Conservation (phyloP, 1,284 basidiomycete genomes). For the Inonotus obliquus region DNA sequence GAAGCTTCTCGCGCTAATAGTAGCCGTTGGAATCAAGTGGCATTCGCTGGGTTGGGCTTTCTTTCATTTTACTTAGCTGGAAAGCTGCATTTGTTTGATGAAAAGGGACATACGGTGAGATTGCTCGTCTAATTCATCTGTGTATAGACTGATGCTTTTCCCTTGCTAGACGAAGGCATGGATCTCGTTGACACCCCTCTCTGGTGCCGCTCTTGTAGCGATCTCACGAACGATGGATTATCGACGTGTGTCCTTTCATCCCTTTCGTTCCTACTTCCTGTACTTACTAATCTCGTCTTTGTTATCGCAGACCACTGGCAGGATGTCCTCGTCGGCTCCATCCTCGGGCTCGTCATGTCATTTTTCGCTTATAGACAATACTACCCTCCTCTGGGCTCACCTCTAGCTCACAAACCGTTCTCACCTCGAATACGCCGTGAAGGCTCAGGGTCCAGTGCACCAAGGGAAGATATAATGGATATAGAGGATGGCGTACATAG, state of each 20-base stretch:
- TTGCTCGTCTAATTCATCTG: slow-evolving; percentile 4
- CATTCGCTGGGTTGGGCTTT: slow-evolving; percentile 91
- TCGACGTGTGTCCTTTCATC: slow-evolving; percentile 53
- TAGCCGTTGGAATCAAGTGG: slow-evolving; percentile 44
- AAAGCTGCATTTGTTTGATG: slow-evolving; percentile 89
- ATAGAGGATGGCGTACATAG: neutral
- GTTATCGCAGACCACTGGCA: slow-evolving; percentile 75
- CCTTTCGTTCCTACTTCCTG: neutral
- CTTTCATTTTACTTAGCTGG: slow-evolving; percentile 86
- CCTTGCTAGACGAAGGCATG: slow-evolving; percentile 70
- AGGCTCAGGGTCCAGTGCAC: neutral
- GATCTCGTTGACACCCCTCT: slow-evolving; percentile 73
- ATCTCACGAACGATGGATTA: slow-evolving; percentile 91
- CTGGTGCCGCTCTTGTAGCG: slow-evolving; percentile 81
- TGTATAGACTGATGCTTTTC: neutral
- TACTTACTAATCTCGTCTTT: neutral
- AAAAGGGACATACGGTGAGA: slow-evolving; percentile 70
- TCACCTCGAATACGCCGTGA: slow-evolving; percentile 54
- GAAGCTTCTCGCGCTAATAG: neutral
- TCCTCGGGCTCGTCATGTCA: slow-evolving; percentile 69
- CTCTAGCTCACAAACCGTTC: slow-evolving; percentile 68
- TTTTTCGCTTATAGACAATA: slow-evolving; percentile 83
- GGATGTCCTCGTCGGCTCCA: slow-evolving; percentile 78
- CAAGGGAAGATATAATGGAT: neutral
- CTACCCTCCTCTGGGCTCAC: slow-evolving; percentile 58